Percentiles rank a stretch among this genome's conserved stretches.
Conservation (phyloP, 305 asterid genomes). For the Plantago coronopus region DNA sequence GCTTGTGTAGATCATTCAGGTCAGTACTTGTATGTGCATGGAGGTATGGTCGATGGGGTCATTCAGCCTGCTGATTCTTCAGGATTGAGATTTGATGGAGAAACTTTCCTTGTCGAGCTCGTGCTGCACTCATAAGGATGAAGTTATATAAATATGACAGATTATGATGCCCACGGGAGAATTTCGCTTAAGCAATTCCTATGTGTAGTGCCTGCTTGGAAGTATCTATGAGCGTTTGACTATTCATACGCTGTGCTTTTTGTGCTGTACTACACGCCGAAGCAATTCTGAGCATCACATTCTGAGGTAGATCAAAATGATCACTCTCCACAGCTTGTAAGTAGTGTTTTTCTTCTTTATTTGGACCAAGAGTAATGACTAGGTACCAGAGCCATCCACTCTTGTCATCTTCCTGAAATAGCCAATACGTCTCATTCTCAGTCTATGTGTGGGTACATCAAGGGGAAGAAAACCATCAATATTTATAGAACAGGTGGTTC, state of each 20-base stretch:
- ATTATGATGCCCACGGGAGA: background rate
- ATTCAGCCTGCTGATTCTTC: constrained; percentile 53
- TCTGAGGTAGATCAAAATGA: background rate
- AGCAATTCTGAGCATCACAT: background rate
- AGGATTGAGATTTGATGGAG: constrained; percentile 79
- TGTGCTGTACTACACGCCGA: background rate
- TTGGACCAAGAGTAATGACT: background rate
- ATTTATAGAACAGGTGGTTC: background rate
- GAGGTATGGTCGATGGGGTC: constrained; percentile 87
- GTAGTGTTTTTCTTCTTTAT: background rate
- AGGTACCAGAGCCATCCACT: background rate
- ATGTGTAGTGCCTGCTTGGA: background rate
- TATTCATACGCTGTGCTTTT: background rate
- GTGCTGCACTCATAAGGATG: constrained; percentile 32
- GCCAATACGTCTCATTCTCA: too few relatives aligned
- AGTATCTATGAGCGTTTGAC: background rate
- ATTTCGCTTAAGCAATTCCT: background rate
- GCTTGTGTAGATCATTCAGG: constrained; percentile 83
- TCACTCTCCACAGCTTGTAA: background rate
- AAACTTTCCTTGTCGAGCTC: constrained; percentile 62
- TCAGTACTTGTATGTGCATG: constrained; percentile 57
- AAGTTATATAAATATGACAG: too few relatives aligned
- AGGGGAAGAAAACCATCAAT: background rate
- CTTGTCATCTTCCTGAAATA: background rate
- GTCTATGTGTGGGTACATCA: background rate